Base-by-base conservation (phyloP, 768 basidiomycete genomes). In the Leucocoprinus sp. region DNA sequence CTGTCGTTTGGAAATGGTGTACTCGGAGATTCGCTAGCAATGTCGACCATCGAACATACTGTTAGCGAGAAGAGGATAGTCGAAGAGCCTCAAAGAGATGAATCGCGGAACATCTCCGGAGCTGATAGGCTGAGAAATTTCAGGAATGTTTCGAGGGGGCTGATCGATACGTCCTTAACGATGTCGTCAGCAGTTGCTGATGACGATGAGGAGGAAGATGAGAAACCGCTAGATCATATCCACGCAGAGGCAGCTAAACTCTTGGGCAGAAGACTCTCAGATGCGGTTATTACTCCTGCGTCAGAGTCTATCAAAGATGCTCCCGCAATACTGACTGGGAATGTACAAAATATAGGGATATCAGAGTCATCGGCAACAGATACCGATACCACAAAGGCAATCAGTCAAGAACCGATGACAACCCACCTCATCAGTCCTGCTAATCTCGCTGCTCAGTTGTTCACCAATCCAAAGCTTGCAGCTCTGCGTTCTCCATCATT, bases 171-270 rank as follows among this genome's bases (percentile, higher is more conserved):
- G n/a, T 57, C 61, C 1, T 61, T 74, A 23, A 45, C 37, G 22
- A 72, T 74, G 22, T 70, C 70, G 60, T 78, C 76, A 2, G 79
- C 79, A 5, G 57, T 80, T 33, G 79, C 78, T 15, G 60, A 54
- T 31, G 65, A 65, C 31, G 63, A 64, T 9, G 26, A 21, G 11
- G 24, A 43, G 2, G 40, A 23, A 0, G 44, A 19, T 6, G 54
- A 48, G 21, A 35, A 47, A 17, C 52, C 49, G 5, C 8, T 52
- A 8, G 43, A 55, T 15, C 49, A 54, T 42, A 31, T 57, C 8
- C 54, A 62, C 5, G 54, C 61, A 26, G 59, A 55, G 15, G 62
- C 57, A 6, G 67, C 69, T 12, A 62, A 54, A 48, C 40, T 65
- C 8, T 53, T 73, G 0, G 73, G 72, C 9, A 63, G 66, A 19